These are phyloP conservation scores for Phytophthora pisi DNA, from an alignment of 352 stramenopile genomes.

Conservation along the genomic window DNA sequence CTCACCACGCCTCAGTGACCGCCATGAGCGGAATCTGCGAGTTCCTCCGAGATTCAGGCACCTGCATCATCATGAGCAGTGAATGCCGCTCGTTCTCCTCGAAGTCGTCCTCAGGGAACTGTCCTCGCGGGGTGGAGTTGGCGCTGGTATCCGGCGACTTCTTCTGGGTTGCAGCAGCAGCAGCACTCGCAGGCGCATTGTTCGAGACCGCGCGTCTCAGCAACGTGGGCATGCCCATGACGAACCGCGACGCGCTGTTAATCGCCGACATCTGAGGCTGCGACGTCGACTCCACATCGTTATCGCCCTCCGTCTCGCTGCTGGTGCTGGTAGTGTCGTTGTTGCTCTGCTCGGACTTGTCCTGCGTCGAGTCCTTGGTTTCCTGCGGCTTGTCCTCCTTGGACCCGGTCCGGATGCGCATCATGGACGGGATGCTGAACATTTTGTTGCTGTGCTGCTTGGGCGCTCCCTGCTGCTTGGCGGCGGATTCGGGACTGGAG, in stretches of 20 bases:
- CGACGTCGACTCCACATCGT: not conserved
- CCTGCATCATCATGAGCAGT: constrained; percentile 70
- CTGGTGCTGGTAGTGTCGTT: not conserved
- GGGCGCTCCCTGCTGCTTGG: constrained; percentile 5
- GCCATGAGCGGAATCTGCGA: constrained; percentile 72
- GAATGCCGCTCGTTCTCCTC: constrained; percentile 62
- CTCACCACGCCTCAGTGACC: constrained; percentile 40
- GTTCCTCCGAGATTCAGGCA: constrained; percentile 55
- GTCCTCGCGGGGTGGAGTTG: constrained; percentile 23
- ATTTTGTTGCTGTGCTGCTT: constrained; percentile 3
- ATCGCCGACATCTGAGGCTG: constrained; percentile 24
- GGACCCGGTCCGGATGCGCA: constrained; percentile 25
- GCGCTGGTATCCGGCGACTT: constrained; percentile 40
- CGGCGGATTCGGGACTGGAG: constrained; percentile 28
- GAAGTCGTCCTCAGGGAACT: constrained; percentile 32
- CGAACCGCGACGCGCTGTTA: constrained; percentile 53
- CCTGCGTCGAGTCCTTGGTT: constrained; percentile 19
- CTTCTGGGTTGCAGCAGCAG: constrained; percentile 9
- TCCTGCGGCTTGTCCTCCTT: constrained; percentile 32
- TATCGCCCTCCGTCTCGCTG: constrained; percentile 18
- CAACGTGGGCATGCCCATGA: constrained; percentile 72
- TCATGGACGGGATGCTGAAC: constrained; percentile 43
- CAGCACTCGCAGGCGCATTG: constrained; percentile 17
- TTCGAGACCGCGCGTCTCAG: constrained; percentile 45
- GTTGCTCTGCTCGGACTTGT: constrained; percentile 17